Base-by-base conservation (phyloP, 164 flowering plant genomes). In the Nymphaea colorata region DNA sequence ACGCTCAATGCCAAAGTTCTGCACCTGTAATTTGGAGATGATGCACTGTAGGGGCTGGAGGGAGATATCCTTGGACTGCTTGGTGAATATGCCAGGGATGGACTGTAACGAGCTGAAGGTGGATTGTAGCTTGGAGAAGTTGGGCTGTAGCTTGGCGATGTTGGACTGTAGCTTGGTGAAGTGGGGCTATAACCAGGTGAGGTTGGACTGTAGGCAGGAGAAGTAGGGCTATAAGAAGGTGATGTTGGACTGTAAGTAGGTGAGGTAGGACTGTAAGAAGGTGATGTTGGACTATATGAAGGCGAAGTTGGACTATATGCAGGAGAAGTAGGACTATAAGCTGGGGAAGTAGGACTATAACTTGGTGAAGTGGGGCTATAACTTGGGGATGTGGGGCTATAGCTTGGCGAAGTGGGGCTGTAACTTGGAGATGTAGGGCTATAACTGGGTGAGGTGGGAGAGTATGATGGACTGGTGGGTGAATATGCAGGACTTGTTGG, bases 171-270 rank as follows among this genome's bases (percentile, higher is more conserved):
- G 10, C 83, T 75, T 4, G 96, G 96, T 4, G 94, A 91, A 3
- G 93, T 85, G 1, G 98, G 98, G 67, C 96, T 88, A 63, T 93
- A 93, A 2, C 80, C 76, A 6, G 96, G 98, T 3, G 98, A 90
- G 0, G 97, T 91, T 0, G 97, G 96, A 67, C 96, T 91, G 64
- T 93, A 93, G 0, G 85, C 72, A 7, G 97, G 98, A 36, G 98
- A 93, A 11, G 97, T 88, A 0, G 98, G 98, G 74, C 98, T 93
- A 73, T 94, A 94, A 1, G 98, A 89, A 0, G 98, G 98, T 0
- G 96, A 91, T 3, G 98, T 89, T 0, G 98, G 98, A 73, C 98
- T 93, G 74, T 94, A 94, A 1, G 98, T 91, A 6, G 96, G 98
- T 3, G 98, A 90, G 0, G 97, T 91, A 0, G 97, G 96, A 67